phyloP scores from a whole-genome alignment of 2,329 filamentous ascomycete genomes.

The Thelonectria discophora region DNA sequence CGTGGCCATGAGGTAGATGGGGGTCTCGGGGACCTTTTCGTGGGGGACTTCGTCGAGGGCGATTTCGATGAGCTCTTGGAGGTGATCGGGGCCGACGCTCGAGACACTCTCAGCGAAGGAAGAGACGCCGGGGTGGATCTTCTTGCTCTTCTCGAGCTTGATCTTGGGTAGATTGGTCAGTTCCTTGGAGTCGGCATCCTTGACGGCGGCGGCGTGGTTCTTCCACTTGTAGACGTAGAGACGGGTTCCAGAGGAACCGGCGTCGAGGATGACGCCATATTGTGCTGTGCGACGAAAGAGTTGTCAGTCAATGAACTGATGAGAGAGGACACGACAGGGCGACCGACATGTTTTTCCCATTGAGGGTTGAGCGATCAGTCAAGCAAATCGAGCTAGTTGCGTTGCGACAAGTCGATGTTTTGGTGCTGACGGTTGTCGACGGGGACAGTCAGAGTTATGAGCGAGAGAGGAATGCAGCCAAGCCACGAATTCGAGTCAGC shows the following conservation, averaged over 20 bases:
- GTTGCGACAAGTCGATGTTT: constrained; percentile 8
- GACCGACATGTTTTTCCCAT: constrained; percentile 52
- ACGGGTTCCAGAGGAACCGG: constrained; percentile 95
- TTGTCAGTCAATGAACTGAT: constrained; percentile 26
- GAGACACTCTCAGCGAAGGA: constrained; percentile 83
- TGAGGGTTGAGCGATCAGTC: constrained; percentile 24
- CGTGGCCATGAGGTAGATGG: constrained; percentile 93
- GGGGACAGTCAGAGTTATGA: background rate
- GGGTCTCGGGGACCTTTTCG: constrained; percentile 82
- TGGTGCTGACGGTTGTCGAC: background rate
- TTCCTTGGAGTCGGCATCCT: constrained; percentile 53
- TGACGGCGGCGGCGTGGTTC: constrained; percentile 72
- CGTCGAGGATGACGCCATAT: constrained; percentile 97
- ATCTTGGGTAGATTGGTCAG: constrained; percentile 78
- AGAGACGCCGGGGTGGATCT: constrained; percentile 92
- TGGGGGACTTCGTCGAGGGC: constrained; percentile 80
- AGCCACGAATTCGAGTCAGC: background rate
- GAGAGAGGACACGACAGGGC: constrained; percentile 2
- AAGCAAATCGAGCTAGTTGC: background rate
- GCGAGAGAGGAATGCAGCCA: background rate
- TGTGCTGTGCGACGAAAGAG: constrained; percentile 54
- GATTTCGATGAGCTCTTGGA: constrained; percentile 81
- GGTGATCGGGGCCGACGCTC: constrained; percentile 81
- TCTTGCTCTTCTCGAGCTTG: constrained; percentile 88
- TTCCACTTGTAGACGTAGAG: constrained; percentile 96